These are phyloP conservation scores for Coemansia sp. DNA, from an alignment of 192 early-diverging fungal genomes.

Conservation along the genomic window DNA sequence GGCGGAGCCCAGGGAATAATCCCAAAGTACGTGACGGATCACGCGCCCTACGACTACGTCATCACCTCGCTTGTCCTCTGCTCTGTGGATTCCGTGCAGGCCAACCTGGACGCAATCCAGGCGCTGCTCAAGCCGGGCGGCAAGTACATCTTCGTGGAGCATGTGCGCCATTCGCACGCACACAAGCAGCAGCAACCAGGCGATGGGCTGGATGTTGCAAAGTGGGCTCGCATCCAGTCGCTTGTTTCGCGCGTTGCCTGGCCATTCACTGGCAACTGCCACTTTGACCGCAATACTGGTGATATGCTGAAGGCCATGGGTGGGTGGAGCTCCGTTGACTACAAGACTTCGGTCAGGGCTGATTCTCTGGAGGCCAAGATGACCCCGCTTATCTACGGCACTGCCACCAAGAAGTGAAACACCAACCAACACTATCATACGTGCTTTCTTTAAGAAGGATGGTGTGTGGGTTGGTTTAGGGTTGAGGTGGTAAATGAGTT, in stretches of 20 bases:
- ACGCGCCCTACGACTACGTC: conserved; percentile 36
- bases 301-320: conserved; percentile 13
- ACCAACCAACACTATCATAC: neutral
- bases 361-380: conserved; percentile 10
- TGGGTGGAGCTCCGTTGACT: conserved; percentile 28
- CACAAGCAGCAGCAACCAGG: conserved; percentile 14
- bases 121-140: conserved; percentile 41
- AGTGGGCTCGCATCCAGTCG: conserved; percentile 25
- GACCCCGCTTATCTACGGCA: conserved; percentile 32
- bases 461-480: neutral
- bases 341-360: conserved; percentile 3
- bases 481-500: neutral
- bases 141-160: conserved; percentile 40
- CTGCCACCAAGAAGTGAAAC: conserved; percentile 18
- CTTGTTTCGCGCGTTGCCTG: conserved; percentile 15
- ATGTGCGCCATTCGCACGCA: conserved; percentile 28
- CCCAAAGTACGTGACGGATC: conserved; percentile 17
- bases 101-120: conserved; percentile 23
- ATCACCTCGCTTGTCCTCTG: conserved; percentile 43
- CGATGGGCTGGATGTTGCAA: conserved; percentile 7
- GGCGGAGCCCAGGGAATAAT: neutral
- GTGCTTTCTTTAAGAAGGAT: neutral
- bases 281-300: conserved; percentile 29
- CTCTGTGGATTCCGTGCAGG: conserved; percentile 26
- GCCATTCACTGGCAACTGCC: conserved; percentile 30